Evolutionary conservation across 2,329 filamentous ascomycete genomes (phyloP).

Genomic region (Mycosphaerella arachidis): DNA sequence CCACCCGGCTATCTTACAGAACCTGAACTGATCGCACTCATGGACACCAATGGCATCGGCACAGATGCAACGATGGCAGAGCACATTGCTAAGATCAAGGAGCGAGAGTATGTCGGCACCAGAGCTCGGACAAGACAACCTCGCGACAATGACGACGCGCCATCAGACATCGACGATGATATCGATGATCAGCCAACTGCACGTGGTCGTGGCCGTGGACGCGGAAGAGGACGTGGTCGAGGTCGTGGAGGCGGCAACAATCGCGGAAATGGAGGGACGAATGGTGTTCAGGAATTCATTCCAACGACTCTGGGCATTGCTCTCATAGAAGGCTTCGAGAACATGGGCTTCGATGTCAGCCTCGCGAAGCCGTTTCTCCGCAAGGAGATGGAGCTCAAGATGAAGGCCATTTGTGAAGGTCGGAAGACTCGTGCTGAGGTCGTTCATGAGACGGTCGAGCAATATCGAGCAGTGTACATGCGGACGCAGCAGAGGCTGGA

Average conservation of each 20-base stretch:
- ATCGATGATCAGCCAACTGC: slow-evolving; percentile 36
- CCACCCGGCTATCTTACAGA: slow-evolving; percentile 86
- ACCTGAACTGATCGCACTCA: slow-evolving; percentile 88
- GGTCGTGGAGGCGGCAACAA: slow-evolving; percentile 47
- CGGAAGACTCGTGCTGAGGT: slow-evolving; percentile 69
- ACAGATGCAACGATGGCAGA: slow-evolving; percentile 99
- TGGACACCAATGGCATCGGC: slow-evolving; percentile 98
- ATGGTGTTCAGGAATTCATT: slow-evolving; percentile 75
- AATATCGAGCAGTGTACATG: slow-evolving; percentile 82
- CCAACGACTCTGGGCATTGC: slow-evolving; percentile 88
- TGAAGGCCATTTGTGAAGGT: slow-evolving; percentile 95
- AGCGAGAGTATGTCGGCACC: slow-evolving; percentile 77
- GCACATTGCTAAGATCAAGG: slow-evolving; percentile 93
- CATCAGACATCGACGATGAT: slow-evolving; percentile 35
- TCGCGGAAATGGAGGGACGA: slow-evolving; percentile 43
- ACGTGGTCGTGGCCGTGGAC: slow-evolving; percentile 35
- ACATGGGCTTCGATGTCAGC: slow-evolving; percentile 87
- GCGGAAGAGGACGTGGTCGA: slow-evolving; percentile 34
- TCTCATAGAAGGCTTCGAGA: slow-evolving; percentile 89
- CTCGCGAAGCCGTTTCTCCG: slow-evolving; percentile 92
- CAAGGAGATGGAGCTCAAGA: slow-evolving; percentile 95
- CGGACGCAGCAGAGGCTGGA: slow-evolving; percentile 74
- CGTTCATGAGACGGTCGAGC: slow-evolving; percentile 74
- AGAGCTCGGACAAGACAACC: slow-evolving; percentile 41
- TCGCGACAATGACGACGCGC: slow-evolving; percentile 24